Evolutionary conservation across 306 rosid species (phyloP), one percentile per base, ranked within the genome.

Genomic region (Lupinus albus): DNA sequence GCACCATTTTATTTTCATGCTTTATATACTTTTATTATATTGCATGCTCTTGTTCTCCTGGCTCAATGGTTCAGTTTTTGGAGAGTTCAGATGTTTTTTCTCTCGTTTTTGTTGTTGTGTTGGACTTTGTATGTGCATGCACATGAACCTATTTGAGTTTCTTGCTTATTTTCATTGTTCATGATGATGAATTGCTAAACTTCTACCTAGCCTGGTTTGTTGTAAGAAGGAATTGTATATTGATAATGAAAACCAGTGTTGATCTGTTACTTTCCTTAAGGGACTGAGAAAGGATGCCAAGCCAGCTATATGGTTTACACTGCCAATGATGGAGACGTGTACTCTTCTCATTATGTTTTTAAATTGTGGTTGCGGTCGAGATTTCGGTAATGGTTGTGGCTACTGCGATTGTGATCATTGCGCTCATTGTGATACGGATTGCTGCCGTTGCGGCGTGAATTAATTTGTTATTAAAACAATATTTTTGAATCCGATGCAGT

Each of bases 241-340:
- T 72, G 79, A 53, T 64, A 50, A 66, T 72, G 79, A 57, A 60
- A 54, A 66, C 67, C 63, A 42, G 77, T 30, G n/a, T 61, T 67
- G 83, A 75, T 81, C 85, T 64, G 57, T 54, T 21, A 73, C 44
- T 63, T 74, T 73, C 54, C 18, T 11, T 50, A 39, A 67, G 77
- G 48, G 77, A 12, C 82, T 73, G 87, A 85, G 95, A 85, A 88
- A 90, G 83, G 88, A 90, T 94, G 99, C 96, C 84, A 85, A 79
- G 79, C 91, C 88, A 91, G 96, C 97, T 83, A 91, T n/a, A n/a
- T 91, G 97, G 95, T 91, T 86, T 91, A 87, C 87, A 83, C 87
- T 73, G 87, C 91, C 58, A 88, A 83, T 82, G 96, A 91, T 80
- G n/a, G n/a, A n/a, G n/a, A n/a, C n/a, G n/a, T n/a, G n/a, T n/a